phyloP scores from a whole-genome alignment of 257 asterid species.

The Scutellaria galericulata region DNA sequence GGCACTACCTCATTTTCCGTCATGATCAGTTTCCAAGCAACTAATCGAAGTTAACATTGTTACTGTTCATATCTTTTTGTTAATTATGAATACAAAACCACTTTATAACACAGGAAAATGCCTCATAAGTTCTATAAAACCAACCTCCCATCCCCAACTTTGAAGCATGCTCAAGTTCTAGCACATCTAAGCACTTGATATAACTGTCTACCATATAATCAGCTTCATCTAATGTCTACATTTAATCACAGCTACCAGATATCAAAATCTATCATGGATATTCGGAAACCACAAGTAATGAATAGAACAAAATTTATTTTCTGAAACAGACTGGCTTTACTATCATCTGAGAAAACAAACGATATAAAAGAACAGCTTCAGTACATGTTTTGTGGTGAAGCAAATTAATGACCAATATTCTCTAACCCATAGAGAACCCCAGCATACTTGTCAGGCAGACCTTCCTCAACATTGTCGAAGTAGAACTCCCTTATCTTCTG shows the following conservation, averaged over 20 bases:
- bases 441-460: slow-evolving; percentile 56
- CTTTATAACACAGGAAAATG: neutral
- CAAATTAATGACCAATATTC: slow-evolving; percentile 44
- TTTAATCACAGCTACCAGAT: slow-evolving; percentile 21
- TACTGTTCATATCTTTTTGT: neutral
- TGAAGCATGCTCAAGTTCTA: slow-evolving; percentile 16
- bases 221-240: neutral
- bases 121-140: neutral
- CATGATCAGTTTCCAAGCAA: slow-evolving; percentile 10
- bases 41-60: neutral
- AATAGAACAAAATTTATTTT: neutral
- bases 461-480: slow-evolving; percentile 45
- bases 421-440: slow-evolving; percentile 85
- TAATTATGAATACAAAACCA: neutral
- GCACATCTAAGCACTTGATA: slow-evolving; percentile 1
- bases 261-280: neutral
- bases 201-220: neutral
- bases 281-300: neutral
- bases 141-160: neutral
- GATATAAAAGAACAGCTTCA: slow-evolving; percentile 30
- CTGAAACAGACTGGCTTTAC: slow-evolving; percentile 32
- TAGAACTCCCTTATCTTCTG: slow-evolving; percentile 56
- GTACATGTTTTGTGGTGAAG: slow-evolving; percentile 40
- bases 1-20: slow-evolving; percentile 3
- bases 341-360: slow-evolving; percentile 37